Conservation (phyloP, 2,329 filamentous ascomycete species). For the Penicillium freii region DNA sequence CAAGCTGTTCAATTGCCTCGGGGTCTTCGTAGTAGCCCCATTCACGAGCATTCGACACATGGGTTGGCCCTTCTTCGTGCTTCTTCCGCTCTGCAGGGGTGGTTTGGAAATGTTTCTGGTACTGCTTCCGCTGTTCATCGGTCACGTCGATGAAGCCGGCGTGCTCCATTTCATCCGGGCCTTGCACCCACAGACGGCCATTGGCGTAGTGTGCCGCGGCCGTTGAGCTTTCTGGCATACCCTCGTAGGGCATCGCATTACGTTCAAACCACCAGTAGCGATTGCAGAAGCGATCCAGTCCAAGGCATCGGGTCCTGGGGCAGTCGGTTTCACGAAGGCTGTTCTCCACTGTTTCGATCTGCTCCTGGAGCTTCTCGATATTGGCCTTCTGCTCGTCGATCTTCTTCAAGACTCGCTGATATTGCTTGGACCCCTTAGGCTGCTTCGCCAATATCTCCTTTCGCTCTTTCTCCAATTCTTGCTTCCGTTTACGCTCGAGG, state of each 20-base stretch:
- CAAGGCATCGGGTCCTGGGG: conserved; percentile 81
- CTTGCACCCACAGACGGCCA: conserved; percentile 93
- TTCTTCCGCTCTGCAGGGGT: conserved; percentile 83
- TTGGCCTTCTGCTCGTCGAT: conserved; percentile 82
- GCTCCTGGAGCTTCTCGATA: conserved; percentile 77
- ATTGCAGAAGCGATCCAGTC: conserved; percentile 96
- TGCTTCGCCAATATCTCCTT: conserved; percentile 64
- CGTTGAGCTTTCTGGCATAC: conserved; percentile 83
- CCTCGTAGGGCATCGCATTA: conserved; percentile 94
- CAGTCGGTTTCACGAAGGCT: conserved; percentile 93
- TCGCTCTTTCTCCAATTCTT: conserved; percentile 67
- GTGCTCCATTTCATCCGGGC: conserved; percentile 83
- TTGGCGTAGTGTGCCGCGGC: conserved; percentile 86
- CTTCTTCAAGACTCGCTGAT: conserved; percentile 80
- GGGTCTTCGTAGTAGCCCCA: conserved; percentile 92
- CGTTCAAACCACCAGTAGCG: conserved; percentile 99
- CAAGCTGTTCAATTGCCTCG: conserved; percentile 71
- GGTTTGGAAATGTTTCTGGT: conserved; percentile 73
- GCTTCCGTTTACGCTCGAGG: conserved; percentile 73
- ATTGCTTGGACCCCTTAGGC: conserved; percentile 82
- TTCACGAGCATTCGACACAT: conserved; percentile 71
- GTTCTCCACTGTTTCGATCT: conserved; percentile 82
- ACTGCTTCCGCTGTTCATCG: conserved; percentile 69
- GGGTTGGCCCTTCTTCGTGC: conserved; percentile 78
- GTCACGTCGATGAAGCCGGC: conserved; percentile 80